phyloP scores from a whole-genome alignment of 306 rosid genomes.

The Rosa chinensis region DNA sequence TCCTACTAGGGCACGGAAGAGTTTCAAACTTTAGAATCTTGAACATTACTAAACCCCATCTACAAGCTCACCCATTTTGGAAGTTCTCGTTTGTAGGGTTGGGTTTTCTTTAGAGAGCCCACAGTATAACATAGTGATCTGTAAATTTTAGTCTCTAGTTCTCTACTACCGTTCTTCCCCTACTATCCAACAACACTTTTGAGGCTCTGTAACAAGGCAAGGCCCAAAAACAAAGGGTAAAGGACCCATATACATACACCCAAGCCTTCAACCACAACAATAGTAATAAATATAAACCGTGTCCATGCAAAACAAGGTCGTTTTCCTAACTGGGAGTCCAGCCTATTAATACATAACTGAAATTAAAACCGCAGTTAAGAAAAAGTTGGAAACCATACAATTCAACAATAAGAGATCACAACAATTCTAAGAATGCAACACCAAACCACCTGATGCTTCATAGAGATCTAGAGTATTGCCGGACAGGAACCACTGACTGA shows the following conservation, averaged over 20 bases:
- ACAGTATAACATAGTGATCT: background rate
- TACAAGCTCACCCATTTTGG: background rate
- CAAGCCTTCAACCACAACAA: conserved; percentile 12
- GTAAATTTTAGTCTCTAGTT: background rate
- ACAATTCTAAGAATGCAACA: conserved; percentile 49
- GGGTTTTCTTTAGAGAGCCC: background rate
- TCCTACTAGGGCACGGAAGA: too few relatives aligned
- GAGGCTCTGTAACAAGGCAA: background rate
- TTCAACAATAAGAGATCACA: conserved; percentile 58
- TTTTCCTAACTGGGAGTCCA: conserved; percentile 64
- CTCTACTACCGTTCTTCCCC: background rate
- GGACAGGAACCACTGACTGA: conserved; percentile 45
- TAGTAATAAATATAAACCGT: conserved; percentile 9
- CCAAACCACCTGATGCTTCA: conserved; percentile 63
- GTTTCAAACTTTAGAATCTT: background rate
- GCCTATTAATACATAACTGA: conserved; percentile 44
- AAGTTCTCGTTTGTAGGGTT: background rate
- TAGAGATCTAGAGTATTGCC: conserved; percentile 49
- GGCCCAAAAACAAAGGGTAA: background rate
- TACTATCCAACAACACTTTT: background rate
- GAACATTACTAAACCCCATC: too few relatives aligned
- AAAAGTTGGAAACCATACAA: conserved; percentile 52
- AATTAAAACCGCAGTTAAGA: conserved; percentile 36
- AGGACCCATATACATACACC: background rate
- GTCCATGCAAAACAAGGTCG: conserved; percentile 38